A percentile compares a stretch with the other conserved stretches of the same genome.
Evolutionary conservation across 2,329 filamentous ascomycete species (phyloP).

Genomic region (Neopestalotiopsis clavispora): DNA sequence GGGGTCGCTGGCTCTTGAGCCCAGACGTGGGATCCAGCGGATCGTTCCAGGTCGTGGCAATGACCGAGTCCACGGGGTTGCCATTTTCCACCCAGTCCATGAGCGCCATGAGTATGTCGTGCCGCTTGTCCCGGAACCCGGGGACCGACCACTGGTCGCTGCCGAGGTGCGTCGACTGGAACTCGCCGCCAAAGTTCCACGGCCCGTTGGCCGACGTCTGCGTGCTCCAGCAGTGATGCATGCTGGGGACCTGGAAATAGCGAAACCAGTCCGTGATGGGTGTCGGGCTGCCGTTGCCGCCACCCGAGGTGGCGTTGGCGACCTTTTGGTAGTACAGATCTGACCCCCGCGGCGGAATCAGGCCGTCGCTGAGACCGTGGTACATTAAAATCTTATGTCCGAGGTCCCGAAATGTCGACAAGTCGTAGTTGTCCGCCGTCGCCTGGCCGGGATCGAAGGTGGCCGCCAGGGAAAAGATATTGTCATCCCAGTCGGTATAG

Average conservation of each 20-base stretch:
- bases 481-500: constrained; percentile 39
- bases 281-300: constrained; percentile 30
- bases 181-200: constrained; percentile 43
- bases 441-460: constrained; percentile 41
- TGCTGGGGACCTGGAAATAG: constrained; percentile 59
- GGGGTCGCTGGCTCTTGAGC: constrained; percentile 47
- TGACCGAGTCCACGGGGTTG: constrained; percentile 33
- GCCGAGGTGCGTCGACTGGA: constrained; percentile 33
- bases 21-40: constrained; percentile 34
- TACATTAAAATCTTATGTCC: constrained; percentile 52
- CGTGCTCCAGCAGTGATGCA: constrained; percentile 51
- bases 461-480: constrained; percentile 36
- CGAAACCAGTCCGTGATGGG: constrained; percentile 54
- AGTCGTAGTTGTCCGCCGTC: constrained; percentile 44
- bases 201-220: constrained; percentile 39
- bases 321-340: constrained; percentile 40
- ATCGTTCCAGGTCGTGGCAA: constrained; percentile 40
- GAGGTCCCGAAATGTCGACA: constrained; percentile 41
- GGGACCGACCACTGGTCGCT: constrained; percentile 39
- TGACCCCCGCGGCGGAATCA: constrained; percentile 43
- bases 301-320: constrained; percentile 29
- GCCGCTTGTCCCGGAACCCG: constrained; percentile 38
- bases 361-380: constrained; percentile 48
- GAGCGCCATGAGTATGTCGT: constrained; percentile 44
- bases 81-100: constrained; percentile 44